Evolutionary conservation across 78 protist species (phyloP), one percentile per base, ranked within the genome.

Genomic region (Dictyostelium firmibasis): DNA sequence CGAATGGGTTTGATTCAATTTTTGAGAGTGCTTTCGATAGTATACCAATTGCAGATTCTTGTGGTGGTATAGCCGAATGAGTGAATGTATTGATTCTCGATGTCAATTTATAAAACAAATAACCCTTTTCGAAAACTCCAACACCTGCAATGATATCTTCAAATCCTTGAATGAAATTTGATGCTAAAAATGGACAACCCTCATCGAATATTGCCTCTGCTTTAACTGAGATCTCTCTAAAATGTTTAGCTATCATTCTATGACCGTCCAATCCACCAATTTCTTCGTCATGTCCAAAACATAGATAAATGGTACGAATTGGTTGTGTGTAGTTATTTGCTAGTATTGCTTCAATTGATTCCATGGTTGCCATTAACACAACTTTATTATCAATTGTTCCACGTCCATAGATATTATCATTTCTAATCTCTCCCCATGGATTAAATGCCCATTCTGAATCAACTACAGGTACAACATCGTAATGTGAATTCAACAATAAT

Each of bases 241-340:
- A 67, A 31, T 69, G 6, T 20, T 41, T 23, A 0, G 94, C 67
- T 0, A 89, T 89, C 31, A 69, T 62, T 70, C 70, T 64, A 13
- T 83, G 86, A 44, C 94, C 94, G 4, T 62, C 35, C 0, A 7
- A 1, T 13, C 94, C 94, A 31, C 94, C 94, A 38, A 81, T 25
- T 25, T 89, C 94, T 38, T 89, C 94, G 35, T 89, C 94, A 50
- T 89, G 94, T 27, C 94, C 94, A 67, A 89, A 81, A 14, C 78
- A 77, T 43, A 89, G 14, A 38, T 47, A 89, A 25, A 89, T 23
- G 23, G 87, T 50, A 25, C 94, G 36, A 16, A 62, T 69, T 9
- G 94, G 94, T 38, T 31, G 27, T 8, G 74, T 25, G 47, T 50
- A 81, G 20, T 69, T 69, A 14, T n/a, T 62, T 38, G 43, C 20